These are phyloP conservation scores for Lophium mytilinum DNA, from an alignment of 495 filamentous ascomycete genomes.

Conservation along the genomic window DNA sequence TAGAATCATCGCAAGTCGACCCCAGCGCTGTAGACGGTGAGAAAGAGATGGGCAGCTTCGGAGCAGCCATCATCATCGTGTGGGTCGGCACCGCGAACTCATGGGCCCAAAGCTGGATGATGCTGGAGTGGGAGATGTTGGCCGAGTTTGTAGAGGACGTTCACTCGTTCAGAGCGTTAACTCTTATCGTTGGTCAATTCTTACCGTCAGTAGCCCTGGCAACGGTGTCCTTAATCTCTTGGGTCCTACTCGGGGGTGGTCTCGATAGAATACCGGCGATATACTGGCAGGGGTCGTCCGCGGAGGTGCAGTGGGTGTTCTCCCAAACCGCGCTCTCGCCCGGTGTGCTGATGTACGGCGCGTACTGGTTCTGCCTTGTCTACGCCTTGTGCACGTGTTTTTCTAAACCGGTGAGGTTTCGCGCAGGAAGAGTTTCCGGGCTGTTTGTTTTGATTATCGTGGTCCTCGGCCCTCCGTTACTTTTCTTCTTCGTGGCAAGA, in stretches of 20 bases:
- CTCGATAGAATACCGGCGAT: too few relatives aligned
- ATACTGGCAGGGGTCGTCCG: too few relatives aligned
- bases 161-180: too few relatives aligned
- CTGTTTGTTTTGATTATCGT: neutral
- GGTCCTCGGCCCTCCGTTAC: neutral
- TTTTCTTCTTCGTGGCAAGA: neutral
- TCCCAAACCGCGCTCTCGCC: neutral
- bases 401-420: neutral
- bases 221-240: too few relatives aligned
- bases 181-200: too few relatives aligned
- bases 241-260: too few relatives aligned
- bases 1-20: too few relatives aligned
- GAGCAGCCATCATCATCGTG: neutral
- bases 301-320: too few relatives aligned
- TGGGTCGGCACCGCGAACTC: neutral
- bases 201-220: too few relatives aligned
- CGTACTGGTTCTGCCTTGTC: too few relatives aligned
- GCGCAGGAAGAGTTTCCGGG: neutral
- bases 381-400: neutral
- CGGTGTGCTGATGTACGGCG: neutral
- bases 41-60: neutral
- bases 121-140: too few relatives aligned
- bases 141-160: too few relatives aligned
- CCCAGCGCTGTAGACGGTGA: neutral
- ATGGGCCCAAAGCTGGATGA: neutral